phyloP scores from a whole-genome alignment of 2,329 filamentous ascomycete genomes.

The Aspergillus novoparasiticus region DNA sequence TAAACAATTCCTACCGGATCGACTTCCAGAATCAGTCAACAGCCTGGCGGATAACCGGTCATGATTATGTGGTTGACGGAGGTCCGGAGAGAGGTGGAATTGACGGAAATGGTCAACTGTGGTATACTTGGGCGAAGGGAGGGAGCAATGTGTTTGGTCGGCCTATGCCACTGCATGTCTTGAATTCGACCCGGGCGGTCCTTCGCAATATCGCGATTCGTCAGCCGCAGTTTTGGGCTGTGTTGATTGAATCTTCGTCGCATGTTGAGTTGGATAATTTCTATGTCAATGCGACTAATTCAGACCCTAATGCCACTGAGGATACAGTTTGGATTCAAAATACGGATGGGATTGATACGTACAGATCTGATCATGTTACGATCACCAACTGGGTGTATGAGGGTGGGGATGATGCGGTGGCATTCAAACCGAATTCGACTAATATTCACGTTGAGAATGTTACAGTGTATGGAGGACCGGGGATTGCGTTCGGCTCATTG shows the following conservation, averaged over 20 bases:
- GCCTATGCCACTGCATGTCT: too few relatives aligned
- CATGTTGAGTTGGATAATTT: slow-evolving; percentile 57
- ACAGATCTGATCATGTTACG: slow-evolving; percentile 52
- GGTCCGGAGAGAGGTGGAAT: too few relatives aligned
- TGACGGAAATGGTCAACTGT: too few relatives aligned
- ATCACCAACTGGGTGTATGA: slow-evolving; percentile 51
- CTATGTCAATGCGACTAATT: slow-evolving; percentile 54
- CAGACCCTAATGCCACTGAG: slow-evolving; percentile 24
- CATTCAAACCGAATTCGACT: slow-evolving; percentile 45
- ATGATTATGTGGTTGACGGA: too few relatives aligned
- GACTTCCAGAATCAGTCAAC: too few relatives aligned
- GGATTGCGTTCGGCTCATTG: slow-evolving; percentile 44
- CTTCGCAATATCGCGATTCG: slow-evolving; percentile 44
- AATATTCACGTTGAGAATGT: slow-evolving; percentile 45
- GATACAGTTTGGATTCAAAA: slow-evolving; percentile 49
- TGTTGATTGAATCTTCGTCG: slow-evolving; percentile 49
- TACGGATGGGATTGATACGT: slow-evolving; percentile 55
- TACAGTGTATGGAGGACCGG: slow-evolving; percentile 41
- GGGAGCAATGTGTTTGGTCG: too few relatives aligned
- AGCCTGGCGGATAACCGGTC: too few relatives aligned
- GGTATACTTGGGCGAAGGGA: too few relatives aligned
- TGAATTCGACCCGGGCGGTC: too few relatives aligned
- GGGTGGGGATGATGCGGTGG: slow-evolving; percentile 41
- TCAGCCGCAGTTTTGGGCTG: slow-evolving; percentile 56
- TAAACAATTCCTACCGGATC: too few relatives aligned